These are phyloP conservation scores for Aspergillus quadrilineatus DNA, from an alignment of 2,329 filamentous ascomycete species.

Conservation along the genomic window DNA sequence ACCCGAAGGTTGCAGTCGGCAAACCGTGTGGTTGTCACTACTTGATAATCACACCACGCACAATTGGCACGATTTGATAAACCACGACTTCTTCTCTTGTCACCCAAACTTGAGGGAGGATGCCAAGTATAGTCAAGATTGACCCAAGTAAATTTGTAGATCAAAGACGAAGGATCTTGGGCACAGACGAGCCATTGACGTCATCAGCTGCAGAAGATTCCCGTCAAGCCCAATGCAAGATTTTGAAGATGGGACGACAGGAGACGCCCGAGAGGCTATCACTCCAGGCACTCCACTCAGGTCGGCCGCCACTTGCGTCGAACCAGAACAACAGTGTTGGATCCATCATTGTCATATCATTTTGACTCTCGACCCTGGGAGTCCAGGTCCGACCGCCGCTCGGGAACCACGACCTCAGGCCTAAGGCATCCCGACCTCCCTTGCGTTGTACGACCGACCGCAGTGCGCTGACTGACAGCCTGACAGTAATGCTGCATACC, in stretches of 20 bases:
- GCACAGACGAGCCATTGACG: not conserved
- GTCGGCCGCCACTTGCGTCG: not conserved
- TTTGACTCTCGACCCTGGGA: not conserved
- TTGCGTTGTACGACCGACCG: slow-evolving; percentile 29
- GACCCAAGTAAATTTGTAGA: not conserved
- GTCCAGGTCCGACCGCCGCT: slow-evolving; percentile 14
- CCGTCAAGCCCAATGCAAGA: not conserved
- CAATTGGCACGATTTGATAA: not conserved
- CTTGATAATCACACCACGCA: not conserved
- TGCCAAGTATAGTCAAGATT: slow-evolving; percentile 1
- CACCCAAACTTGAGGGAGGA: not conserved
- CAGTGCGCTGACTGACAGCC: slow-evolving; percentile 17
- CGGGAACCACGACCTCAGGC: slow-evolving; percentile 18
- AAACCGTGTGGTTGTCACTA: not conserved
- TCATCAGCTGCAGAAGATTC: slow-evolving; percentile 1
- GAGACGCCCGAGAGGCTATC: not conserved
- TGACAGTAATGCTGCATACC: slow-evolving; percentile 1
- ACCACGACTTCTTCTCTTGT: not conserved
- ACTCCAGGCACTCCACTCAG: not conserved
- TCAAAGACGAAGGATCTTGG: not conserved
- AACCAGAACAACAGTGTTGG: not conserved
- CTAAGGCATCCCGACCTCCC: slow-evolving; percentile 22
- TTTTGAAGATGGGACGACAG: not conserved
- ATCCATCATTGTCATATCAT: not conserved
- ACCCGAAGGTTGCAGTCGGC: slow-evolving; percentile 1